Conservation (phyloP, 2,329 filamentous ascomycete species). For the Cladorrhinum sp. region DNA sequence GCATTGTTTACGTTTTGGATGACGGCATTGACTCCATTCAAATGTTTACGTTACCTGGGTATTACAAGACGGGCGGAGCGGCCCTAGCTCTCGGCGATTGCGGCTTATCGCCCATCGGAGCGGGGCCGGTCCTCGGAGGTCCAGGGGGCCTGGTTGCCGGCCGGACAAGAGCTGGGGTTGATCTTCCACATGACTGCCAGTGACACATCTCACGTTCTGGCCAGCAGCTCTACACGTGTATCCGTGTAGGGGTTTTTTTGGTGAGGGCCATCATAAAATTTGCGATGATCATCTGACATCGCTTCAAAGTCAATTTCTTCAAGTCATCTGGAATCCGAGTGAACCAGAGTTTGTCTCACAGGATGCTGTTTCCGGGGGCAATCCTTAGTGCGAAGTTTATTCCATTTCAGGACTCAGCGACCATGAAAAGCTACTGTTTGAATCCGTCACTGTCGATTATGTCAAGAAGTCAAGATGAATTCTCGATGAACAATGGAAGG, state of each 20-base stretch:
- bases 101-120: neutral
- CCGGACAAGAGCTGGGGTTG: neutral
- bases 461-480: neutral
- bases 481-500: neutral
- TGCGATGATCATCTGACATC: neutral
- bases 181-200: neutral
- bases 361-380: neutral
- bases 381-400: neutral
- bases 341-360: neutral
- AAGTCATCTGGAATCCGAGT: neutral
- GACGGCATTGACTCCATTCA: neutral
- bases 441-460: neutral
- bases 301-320: neutral
- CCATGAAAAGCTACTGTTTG: neutral
- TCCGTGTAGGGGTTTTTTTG: neutral
- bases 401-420: neutral
- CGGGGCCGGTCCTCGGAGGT: neutral
- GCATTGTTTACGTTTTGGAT: neutral
- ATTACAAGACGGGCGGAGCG: neutral
- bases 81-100: neutral
- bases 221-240: neutral
- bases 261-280: too few species aligned
- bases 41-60: neutral
- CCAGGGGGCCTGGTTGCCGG: neutral
- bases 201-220: slow-evolving; percentile 2